These are phyloP conservation scores for Umbilicaria muhlenbergii DNA, from an alignment of 495 filamentous ascomycete species.

Conservation along the genomic window DNA sequence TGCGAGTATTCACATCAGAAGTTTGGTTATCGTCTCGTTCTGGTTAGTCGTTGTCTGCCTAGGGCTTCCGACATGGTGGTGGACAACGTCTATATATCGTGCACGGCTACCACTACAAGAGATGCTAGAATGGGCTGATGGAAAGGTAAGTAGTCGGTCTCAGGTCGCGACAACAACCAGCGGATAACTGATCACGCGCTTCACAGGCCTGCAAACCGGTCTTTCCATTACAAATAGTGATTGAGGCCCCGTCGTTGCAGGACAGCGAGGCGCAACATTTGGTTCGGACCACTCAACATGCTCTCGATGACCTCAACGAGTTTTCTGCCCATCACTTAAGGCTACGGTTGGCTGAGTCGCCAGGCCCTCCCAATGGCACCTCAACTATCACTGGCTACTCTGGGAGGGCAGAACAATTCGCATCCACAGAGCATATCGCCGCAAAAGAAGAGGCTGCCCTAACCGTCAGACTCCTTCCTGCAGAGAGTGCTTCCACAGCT, in stretches of 20 bases:
- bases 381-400: not conserved
- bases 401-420: not conserved
- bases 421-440: slow-evolving; percentile 4
- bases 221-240: slow-evolving; percentile 68
- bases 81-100: slow-evolving; percentile 88
- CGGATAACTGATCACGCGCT: slow-evolving; percentile 2
- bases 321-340: slow-evolving; percentile 84
- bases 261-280: slow-evolving; percentile 59
- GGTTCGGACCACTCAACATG: slow-evolving; percentile 72
- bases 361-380: not conserved
- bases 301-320: slow-evolving; percentile 78
- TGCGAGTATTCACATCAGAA: slow-evolving; percentile 49
- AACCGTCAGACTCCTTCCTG: slow-evolving; percentile 50
- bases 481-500: slow-evolving; percentile 35
- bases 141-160: slow-evolving; percentile 44
- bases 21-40: slow-evolving; percentile 69
- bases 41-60: slow-evolving; percentile 76
- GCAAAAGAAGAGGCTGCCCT: slow-evolving; percentile 41
- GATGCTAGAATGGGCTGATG: slow-evolving; percentile 89
- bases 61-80: slow-evolving; percentile 91
- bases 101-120: slow-evolving; percentile 67
- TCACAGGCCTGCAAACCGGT: slow-evolving; percentile 68
- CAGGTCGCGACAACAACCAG: not conserved
- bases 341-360: slow-evolving; percentile 44
- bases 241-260: slow-evolving; percentile 55